Conservation (phyloP, 768 basidiomycete genomes). For the Lanmaoa rubissima region DNA sequence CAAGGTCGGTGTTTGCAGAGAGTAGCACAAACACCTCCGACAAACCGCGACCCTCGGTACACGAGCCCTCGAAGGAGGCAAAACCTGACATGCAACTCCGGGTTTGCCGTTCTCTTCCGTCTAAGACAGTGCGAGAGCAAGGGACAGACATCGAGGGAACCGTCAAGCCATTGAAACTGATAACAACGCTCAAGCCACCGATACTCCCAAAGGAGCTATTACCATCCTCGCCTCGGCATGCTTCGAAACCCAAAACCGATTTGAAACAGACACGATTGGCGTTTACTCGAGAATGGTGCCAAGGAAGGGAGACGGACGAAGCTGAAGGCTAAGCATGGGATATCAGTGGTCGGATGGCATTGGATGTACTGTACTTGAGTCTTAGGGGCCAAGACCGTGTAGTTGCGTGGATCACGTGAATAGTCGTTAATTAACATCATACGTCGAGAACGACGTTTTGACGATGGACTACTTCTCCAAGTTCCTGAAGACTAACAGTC, state of each 20-base stretch:
- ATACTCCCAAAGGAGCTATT: conserved; percentile 28
- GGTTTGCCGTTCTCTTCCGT: conserved; percentile 8
- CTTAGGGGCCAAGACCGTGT: too few relatives aligned
- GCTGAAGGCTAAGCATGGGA: background rate
- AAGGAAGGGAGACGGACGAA: background rate
- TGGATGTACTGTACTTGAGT: background rate
- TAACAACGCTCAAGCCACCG: conserved; percentile 30
- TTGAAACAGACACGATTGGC: conserved; percentile 23
- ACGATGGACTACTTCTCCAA: conserved; percentile 86
- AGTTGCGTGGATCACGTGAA: conserved; percentile 17
- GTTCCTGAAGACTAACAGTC: conserved; percentile 52
- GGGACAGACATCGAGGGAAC: background rate
- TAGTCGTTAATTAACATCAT: background rate
- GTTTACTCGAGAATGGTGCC: conserved; percentile 9
- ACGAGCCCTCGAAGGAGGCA: background rate
- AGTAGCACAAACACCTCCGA: background rate
- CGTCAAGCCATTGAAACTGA: conserved; percentile 27
- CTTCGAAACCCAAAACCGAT: conserved; percentile 2
- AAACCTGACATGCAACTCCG: conserved; percentile 2
- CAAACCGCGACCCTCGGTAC: background rate
- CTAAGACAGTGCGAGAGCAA: background rate
- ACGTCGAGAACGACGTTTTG: background rate
- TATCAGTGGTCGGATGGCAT: background rate
- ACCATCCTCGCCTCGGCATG: conserved; percentile 5
- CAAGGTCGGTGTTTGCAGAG: conserved; percentile 21